A percentile compares a stretch with the other conserved stretches of the same genome.
phyloP scores from a whole-genome alignment of 345 rosid species.

The Lumnitzera littorea region DNA sequence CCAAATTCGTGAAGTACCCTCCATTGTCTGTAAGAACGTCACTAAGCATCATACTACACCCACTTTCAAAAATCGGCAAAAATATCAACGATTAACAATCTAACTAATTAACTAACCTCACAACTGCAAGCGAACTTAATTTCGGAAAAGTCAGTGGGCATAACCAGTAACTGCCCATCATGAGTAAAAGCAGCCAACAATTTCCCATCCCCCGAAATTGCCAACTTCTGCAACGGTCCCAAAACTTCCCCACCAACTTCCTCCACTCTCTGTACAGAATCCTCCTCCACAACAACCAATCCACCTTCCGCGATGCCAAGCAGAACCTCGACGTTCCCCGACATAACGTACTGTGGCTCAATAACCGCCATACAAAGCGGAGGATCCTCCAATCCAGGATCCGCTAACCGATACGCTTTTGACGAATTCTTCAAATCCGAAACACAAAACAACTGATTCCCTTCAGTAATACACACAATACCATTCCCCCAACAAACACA shows the following conservation, averaged over 20 bases:
- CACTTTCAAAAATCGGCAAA: not conserved
- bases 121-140: constrained; percentile 57
- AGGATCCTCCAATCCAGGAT: constrained; percentile 46
- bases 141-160: constrained; percentile 43
- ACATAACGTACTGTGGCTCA: constrained; percentile 85
- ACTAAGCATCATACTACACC: too few species aligned
- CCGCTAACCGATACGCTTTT: constrained; percentile 50
- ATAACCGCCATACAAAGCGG: constrained; percentile 70
- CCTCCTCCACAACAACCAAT: constrained; percentile 68
- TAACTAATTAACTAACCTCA: constrained; percentile 40
- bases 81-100: too few species aligned
- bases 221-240: constrained; percentile 77
- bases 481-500: constrained; percentile 93
- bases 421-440: constrained; percentile 58
- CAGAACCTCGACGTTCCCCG: constrained; percentile 80
- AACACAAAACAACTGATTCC: constrained; percentile 52
- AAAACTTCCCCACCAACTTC: constrained; percentile 30
- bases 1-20: too few species aligned
- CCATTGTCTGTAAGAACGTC: too few species aligned
- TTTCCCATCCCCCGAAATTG: constrained; percentile 71
- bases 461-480: constrained; percentile 80
- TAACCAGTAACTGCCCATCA: constrained; percentile 71
- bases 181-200: constrained; percentile 76
- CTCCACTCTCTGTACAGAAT: constrained; percentile 54
- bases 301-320: constrained; percentile 52